These are phyloP conservation scores for Earliella scabrosa DNA, from an alignment of 1,284 basidiomycete genomes.

Conservation along the genomic window DNA sequence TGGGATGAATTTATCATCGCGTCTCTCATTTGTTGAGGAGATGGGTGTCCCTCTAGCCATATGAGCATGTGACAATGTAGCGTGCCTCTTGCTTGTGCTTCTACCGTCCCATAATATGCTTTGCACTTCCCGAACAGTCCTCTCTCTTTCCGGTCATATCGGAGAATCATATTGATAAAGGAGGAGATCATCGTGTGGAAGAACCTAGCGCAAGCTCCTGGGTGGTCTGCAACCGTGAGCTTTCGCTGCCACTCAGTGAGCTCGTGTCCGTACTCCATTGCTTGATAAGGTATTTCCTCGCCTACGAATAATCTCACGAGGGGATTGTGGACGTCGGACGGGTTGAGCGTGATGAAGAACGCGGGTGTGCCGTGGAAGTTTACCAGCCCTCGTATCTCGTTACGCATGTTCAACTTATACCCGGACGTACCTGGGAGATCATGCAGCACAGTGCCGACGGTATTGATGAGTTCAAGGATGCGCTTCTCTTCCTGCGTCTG, in stretches of 20 bases:
- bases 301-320: background rate
- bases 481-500: background rate
- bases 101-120: constrained; percentile 22
- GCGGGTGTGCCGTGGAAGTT: background rate
- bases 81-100: constrained; percentile 18
- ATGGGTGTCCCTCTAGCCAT: constrained; percentile 15
- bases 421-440: background rate
- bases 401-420: background rate
- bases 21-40: too few species aligned
- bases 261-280: background rate
- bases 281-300: background rate
- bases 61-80: constrained; percentile 27
- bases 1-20: background rate
- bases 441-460: background rate
- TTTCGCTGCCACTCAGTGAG: background rate
- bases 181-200: constrained; percentile 8
- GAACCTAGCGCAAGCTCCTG: too few species aligned
- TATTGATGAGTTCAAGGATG: background rate
- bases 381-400: background rate
- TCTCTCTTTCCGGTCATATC: background rate
- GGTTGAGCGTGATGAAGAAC: constrained; percentile 1
- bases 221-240: background rate
- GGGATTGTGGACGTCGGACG: background rate
- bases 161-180: constrained; percentile 8
- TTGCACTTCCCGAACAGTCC: constrained; percentile 17